Evolutionary conservation across 106 monocot genomes (phyloP).

Genomic region (Hemerocallis citrina): DNA sequence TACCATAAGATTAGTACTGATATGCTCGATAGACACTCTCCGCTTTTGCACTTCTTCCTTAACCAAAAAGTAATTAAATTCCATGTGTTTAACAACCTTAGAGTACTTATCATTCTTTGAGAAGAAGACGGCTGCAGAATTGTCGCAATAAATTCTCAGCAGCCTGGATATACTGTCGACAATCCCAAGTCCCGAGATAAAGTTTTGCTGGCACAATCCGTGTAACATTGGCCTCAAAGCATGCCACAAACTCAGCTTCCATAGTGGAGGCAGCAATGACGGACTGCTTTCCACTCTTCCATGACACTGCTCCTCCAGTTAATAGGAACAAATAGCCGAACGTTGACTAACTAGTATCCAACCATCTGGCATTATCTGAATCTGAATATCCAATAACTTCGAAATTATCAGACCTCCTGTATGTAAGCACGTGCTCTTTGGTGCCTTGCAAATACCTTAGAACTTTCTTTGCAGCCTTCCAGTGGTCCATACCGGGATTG

Average conservation of each 20-base stretch:
- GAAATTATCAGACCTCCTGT: not conserved
- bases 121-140: too few relatives aligned
- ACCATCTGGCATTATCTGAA: not conserved
- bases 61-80: too few relatives aligned
- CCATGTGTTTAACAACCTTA: too few relatives aligned
- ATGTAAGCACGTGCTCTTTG: not conserved
- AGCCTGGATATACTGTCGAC: too few relatives aligned
- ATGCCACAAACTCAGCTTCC: constrained; percentile 2
- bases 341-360: not conserved
- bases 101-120: too few relatives aligned
- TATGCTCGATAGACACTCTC: too few relatives aligned
- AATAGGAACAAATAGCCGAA: constrained; percentile 5
- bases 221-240: not conserved
- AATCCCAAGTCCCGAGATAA: too few relatives aligned
- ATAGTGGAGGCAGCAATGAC: constrained; percentile 1
- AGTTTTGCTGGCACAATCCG: too few relatives aligned
- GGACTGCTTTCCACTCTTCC: constrained; percentile 3
- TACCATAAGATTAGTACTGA: too few relatives aligned
- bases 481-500: not conserved
- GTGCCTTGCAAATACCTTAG: not conserved
- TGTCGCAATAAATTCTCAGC: too few relatives aligned
- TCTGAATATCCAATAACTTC: not conserved
- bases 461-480: not conserved
- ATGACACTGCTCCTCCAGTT: not conserved
- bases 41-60: too few relatives aligned